A percentile compares a stretch with the other conserved stretches of the same genome.
phyloP scores from a whole-genome alignment of 352 stramenopile species.

The Pythium guiyangense region DNA sequence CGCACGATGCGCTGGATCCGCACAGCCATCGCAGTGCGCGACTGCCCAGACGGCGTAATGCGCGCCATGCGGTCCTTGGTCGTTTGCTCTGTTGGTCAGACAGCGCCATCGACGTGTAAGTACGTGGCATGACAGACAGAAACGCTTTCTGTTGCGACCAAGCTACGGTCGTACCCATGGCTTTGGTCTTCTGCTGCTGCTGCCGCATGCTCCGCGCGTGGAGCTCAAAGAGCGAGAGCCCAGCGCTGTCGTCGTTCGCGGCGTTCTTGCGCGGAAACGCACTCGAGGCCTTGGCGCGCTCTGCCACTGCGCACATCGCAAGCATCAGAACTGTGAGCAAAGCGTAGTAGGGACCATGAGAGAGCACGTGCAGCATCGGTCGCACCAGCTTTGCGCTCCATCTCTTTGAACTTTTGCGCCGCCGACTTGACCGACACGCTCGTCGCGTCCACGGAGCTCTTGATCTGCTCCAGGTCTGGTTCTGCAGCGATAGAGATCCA shows the following conservation, averaged over 20 bases:
- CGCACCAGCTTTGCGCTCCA: conserved; percentile 58
- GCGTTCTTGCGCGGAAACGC: neutral
- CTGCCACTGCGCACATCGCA: neutral
- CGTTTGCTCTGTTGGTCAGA: conserved; percentile 10
- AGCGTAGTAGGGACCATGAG: too few species aligned
- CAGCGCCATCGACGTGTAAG: neutral
- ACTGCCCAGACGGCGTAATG: conserved; percentile 9
- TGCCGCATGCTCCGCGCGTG: conserved; percentile 14
- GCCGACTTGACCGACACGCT: conserved; percentile 49
- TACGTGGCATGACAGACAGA: too few species aligned
- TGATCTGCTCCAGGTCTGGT: conserved; percentile 53
- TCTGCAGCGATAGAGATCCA: conserved; percentile 27
- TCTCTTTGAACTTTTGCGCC: conserved; percentile 56
- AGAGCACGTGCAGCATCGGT: too few species aligned
- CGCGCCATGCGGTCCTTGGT: conserved; percentile 14
- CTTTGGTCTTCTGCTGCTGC: conserved; percentile 12
- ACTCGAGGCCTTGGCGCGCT: conserved; percentile 4
- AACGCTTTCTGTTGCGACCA: neutral
- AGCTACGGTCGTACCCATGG: conserved; percentile 2
- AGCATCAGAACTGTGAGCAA: neutral
- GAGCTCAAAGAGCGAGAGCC: conserved; percentile 14
- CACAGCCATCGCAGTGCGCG: conserved; percentile 37
- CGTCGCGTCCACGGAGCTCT: conserved; percentile 41
- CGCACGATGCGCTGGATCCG: conserved; percentile 39
- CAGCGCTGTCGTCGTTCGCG: conserved; percentile 5